Conservation (phyloP, 208 protist species). For the Trypanosoma conorhini region DNA sequence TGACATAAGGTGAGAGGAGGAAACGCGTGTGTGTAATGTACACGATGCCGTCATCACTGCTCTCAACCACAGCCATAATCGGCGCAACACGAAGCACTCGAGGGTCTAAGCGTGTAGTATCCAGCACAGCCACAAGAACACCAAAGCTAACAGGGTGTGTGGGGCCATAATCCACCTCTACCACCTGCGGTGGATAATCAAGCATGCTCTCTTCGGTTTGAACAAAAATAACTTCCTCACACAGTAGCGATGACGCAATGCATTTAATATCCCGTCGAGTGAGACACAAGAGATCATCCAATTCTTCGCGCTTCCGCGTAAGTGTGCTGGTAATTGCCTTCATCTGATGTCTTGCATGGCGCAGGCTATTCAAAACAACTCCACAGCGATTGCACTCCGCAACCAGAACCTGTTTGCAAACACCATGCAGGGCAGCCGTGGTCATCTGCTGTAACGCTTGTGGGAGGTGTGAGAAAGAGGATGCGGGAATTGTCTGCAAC, state of each 20-base stretch:
- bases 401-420: constrained; percentile 14
- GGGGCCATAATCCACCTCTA: constrained; percentile 22
- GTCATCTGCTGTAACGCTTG: constrained; percentile 29
- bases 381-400: constrained; percentile 17
- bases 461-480: constrained; percentile 20
- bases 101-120: constrained; percentile 41
- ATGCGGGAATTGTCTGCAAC: constrained; percentile 12
- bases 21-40: constrained; percentile 30
- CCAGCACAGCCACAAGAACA: constrained; percentile 53
- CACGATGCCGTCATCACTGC: constrained; percentile 51
- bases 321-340: constrained; percentile 22
- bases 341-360: background rate
- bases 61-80: constrained; percentile 47
- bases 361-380: constrained; percentile 8
- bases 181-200: constrained; percentile 7
- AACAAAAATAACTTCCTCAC: constrained; percentile 32
- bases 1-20: constrained; percentile 14
- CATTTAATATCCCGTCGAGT: background rate
- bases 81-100: constrained; percentile 47
- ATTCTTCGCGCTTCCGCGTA: constrained; percentile 1
- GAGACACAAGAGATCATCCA: constrained; percentile 7
- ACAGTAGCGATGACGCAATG: constrained; percentile 5
- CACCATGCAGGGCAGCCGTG: constrained; percentile 15
- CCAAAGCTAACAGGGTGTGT: constrained; percentile 36
- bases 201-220: constrained; percentile 28